Evolutionary conservation across 1,284 basidiomycete genomes (phyloP).

Genomic region (Cryptococcus depauperatus): DNA sequence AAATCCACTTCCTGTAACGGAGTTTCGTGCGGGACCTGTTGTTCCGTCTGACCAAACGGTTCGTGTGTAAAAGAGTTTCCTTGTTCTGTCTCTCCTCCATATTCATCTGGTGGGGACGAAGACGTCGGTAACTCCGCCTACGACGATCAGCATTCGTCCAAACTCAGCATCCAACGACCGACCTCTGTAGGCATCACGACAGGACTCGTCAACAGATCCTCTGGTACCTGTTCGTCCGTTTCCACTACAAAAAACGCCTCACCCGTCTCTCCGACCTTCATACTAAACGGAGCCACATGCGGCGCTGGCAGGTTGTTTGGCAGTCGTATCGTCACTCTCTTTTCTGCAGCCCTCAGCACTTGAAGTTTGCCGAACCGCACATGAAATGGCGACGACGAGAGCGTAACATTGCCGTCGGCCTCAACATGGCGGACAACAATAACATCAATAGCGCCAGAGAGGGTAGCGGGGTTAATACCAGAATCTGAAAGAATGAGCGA

Average conservation of each 20-base stretch:
- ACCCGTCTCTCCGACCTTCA: conserved; percentile 98
- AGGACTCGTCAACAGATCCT: conserved; percentile 88
- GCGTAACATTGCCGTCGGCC: conserved; percentile 53
- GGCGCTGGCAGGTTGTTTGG: conserved; percentile 43
- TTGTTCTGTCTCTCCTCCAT: not conserved
- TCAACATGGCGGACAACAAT: conserved; percentile 77
- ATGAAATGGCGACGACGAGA: conserved; percentile 93
- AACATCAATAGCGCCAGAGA: conserved; percentile 94
- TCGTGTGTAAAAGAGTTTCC: conserved; percentile 29
- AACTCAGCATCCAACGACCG: conserved; percentile 7
- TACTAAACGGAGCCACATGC: conserved; percentile 65
- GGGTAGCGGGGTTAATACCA: conserved; percentile 78
- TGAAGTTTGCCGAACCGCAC: conserved; percentile 98
- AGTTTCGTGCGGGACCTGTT: conserved; percentile 18
- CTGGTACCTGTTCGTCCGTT: conserved; percentile 88
- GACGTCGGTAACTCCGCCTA: conserved; percentile 10
- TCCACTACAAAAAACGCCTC: conserved; percentile 99
- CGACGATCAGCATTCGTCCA: conserved; percentile 1
- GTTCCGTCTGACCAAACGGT: conserved; percentile 40
- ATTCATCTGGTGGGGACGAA: conserved; percentile 6
- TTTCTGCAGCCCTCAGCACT: conserved; percentile 86
- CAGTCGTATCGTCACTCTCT: conserved; percentile 79
- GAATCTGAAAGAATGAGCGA: conserved; percentile 35
- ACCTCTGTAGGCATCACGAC: conserved; percentile 53
- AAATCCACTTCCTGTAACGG: conserved; percentile 38